phyloP scores from a whole-genome alignment of 495 filamentous ascomycete species.

The Lophiostoma macrostomum region DNA sequence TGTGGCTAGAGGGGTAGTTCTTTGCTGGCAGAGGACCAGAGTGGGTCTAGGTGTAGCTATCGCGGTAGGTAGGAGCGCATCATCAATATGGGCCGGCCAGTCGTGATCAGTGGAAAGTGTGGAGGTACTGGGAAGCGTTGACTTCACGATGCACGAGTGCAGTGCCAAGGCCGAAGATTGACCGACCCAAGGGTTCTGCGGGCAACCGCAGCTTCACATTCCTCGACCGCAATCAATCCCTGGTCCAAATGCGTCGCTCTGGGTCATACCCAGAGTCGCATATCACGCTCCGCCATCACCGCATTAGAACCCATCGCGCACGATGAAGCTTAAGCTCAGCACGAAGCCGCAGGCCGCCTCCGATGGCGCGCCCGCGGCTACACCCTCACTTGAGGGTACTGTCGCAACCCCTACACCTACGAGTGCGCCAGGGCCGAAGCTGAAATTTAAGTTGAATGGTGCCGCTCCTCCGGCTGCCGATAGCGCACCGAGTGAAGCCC shows the following conservation, averaged over 20 bases:
- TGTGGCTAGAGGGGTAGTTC: conserved; percentile 1
- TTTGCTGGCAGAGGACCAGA: conserved; percentile 16
- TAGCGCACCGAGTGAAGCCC: conserved; percentile 21
- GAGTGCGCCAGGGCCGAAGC: conserved; percentile 12
- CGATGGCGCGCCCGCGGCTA: conserved; percentile 5
- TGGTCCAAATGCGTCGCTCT: too few species aligned
- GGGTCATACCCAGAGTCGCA: background rate
- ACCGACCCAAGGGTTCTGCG: too few species aligned
- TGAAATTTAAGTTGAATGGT: conserved; percentile 48
- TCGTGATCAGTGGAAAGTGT: background rate
- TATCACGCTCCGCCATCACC: background rate
- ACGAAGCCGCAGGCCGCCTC: conserved; percentile 15
- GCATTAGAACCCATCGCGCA: background rate
- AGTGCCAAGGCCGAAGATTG: background rate
- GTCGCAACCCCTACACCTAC: conserved; percentile 37
- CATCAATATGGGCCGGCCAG: conserved; percentile 1
- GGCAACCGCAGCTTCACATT: background rate
- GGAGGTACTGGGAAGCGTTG: background rate
- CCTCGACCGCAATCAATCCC: too few species aligned
- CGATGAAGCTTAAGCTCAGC: conserved; percentile 53
- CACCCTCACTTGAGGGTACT: conserved; percentile 10
- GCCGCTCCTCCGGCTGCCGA: conserved; percentile 29
- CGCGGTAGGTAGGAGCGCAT: conserved; percentile 9
- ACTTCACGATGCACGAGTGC: background rate
- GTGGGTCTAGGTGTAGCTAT: conserved; percentile 2